These are phyloP conservation scores for Russula olivacea DNA, from an alignment of 768 basidiomycete species.

Conservation along the genomic window DNA sequence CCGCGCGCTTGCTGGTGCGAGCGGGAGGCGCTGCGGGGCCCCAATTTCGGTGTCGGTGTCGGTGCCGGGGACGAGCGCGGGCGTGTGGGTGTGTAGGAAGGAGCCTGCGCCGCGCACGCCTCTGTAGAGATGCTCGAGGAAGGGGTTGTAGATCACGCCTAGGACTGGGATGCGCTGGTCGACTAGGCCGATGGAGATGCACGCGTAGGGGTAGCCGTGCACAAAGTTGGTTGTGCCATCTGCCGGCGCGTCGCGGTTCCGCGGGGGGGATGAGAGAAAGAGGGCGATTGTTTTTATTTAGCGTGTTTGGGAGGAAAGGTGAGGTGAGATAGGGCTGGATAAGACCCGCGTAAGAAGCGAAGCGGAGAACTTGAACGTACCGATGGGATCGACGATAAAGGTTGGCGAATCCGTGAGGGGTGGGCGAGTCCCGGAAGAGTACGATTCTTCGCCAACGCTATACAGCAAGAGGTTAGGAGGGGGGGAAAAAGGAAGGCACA, in stretches of 20 bases:
- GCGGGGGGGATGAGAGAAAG: slow-evolving; percentile 36
- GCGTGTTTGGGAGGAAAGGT: slow-evolving; percentile 29
- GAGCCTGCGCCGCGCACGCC: slow-evolving; percentile 64
- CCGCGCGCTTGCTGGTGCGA: slow-evolving; percentile 41
- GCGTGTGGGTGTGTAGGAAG: slow-evolving; percentile 42
- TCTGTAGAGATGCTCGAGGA: slow-evolving; percentile 10
- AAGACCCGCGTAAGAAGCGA: slow-evolving; percentile 46
- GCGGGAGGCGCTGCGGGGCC: slow-evolving; percentile 53
- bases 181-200: slow-evolving; percentile 87
- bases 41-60: neutral
- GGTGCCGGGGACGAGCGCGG: too few species aligned
- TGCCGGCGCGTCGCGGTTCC: slow-evolving; percentile 50
- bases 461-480: too few species aligned
- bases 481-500: neutral
- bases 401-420: slow-evolving; percentile 84
- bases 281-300: too few species aligned
- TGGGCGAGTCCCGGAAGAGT: slow-evolving; percentile 62
- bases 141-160: slow-evolving; percentile 11
- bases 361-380: slow-evolving; percentile 34
- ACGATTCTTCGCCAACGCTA: slow-evolving; percentile 94
- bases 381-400: slow-evolving; percentile 95
- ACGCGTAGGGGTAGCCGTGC: slow-evolving; percentile 79
- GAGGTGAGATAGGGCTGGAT: slow-evolving; percentile 67
- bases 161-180: slow-evolving; percentile 67
- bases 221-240: slow-evolving; percentile 88